These are phyloP conservation scores for Moesziomyces aphidis DNA, from an alignment of 1,284 basidiomycete species.

Conservation along the genomic window DNA sequence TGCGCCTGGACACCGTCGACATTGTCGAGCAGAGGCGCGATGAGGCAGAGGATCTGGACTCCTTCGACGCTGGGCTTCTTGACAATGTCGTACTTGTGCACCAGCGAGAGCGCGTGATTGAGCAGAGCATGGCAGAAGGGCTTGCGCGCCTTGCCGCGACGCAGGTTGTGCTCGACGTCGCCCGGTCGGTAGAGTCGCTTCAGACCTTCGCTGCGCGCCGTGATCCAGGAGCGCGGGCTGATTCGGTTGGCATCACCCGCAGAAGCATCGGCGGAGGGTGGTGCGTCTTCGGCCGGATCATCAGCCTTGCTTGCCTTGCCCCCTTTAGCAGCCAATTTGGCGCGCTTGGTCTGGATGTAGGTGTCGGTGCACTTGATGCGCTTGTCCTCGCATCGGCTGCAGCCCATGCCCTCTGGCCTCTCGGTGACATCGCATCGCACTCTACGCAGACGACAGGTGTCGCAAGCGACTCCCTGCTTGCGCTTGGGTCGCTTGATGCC, in stretches of 20 bases:
- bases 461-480: conserved; percentile 66
- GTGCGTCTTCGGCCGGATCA: conserved; percentile 4
- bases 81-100: conserved; percentile 61
- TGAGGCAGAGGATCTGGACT: conserved; percentile 45
- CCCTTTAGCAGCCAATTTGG: conserved; percentile 34
- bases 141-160: conserved; percentile 58
- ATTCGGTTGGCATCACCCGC: conserved; percentile 14
- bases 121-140: conserved; percentile 57
- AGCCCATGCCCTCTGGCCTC: conserved; percentile 59
- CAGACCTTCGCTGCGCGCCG: conserved; percentile 19
- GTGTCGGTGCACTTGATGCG: conserved; percentile 63
- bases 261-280: conserved; percentile 3
- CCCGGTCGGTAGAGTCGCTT: conserved; percentile 36
- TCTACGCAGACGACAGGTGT: conserved; percentile 63
- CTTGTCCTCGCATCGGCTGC: conserved; percentile 65
- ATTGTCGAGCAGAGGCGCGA: conserved; percentile 55
- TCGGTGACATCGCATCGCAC: conserved; percentile 65
- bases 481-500: conserved; percentile 56
- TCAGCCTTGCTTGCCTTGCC: conserved; percentile 20
- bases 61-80: conserved; percentile 55
- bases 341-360: conserved; percentile 63
- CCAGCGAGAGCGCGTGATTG: conserved; percentile 55
- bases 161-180: conserved; percentile 46
- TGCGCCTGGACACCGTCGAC: conserved; percentile 39
- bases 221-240: conserved; percentile 40